A percentile compares a stretch with the other conserved stretches of the same genome.
Evolutionary conservation across 2,329 filamentous ascomycete genomes (phyloP).

Genomic region (Phoma sp.): DNA sequence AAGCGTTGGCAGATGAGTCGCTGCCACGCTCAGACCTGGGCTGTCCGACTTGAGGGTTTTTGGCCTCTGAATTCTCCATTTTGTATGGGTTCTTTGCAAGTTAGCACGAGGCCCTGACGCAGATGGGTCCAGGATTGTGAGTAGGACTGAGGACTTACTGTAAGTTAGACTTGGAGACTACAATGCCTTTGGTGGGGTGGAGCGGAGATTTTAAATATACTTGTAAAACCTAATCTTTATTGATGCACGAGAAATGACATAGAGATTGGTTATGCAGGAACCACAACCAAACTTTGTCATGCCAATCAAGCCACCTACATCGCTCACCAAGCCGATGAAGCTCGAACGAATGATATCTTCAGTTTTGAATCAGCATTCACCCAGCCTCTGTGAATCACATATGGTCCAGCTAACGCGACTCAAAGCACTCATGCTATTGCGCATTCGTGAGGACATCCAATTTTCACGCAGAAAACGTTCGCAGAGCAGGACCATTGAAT

Average conservation of each 20-base stretch:
- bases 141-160: background rate
- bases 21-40: background rate
- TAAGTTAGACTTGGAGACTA: background rate
- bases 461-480: background rate
- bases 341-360: background rate
- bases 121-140: background rate
- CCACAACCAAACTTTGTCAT: background rate
- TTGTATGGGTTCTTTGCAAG: background rate
- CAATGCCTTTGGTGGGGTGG: background rate
- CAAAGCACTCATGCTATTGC: background rate
- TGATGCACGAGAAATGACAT: background rate
- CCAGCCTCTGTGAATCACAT: background rate
- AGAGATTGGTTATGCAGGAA: background rate
- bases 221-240: background rate
- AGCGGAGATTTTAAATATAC: background rate
- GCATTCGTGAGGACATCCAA: background rate
- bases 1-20: background rate
- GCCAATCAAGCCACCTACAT: background rate
- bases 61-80: conserved; percentile 5
- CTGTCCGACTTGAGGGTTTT: background rate
- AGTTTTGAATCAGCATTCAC: background rate
- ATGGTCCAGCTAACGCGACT: background rate
- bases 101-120: background rate
- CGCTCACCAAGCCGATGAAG: background rate
- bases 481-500: background rate